Percentiles rank a stretch among this genome's conserved stretches.
Conservation (phyloP, 2,329 filamentous ascomycete species). For the Akanthomyces muscarius region DNA sequence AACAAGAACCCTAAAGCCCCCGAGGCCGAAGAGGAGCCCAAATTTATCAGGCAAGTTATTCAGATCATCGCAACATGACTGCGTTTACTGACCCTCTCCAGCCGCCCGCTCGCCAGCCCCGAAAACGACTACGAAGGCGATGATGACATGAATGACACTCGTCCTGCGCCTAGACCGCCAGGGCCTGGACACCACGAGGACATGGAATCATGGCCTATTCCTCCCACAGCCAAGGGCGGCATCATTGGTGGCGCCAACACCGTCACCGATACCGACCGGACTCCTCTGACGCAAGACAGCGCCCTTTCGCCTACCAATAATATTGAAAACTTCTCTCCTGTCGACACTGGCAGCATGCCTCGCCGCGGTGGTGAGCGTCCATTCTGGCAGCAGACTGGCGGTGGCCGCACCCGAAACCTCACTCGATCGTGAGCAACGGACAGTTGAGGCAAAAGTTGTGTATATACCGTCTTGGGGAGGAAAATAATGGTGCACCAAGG, state of each 20-base stretch:
- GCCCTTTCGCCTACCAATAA: background rate
- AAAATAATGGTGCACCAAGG: background rate
- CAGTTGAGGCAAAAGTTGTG: constrained; percentile 3
- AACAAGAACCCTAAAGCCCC: constrained; percentile 25
- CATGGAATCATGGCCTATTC: constrained; percentile 13
- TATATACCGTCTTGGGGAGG: background rate
- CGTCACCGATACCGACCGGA: constrained; percentile 1
- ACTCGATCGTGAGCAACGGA: constrained; percentile 14
- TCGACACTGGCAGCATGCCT: constrained; percentile 9
- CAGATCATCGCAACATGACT: background rate
- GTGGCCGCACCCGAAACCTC: constrained; percentile 16
- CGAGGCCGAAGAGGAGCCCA: constrained; percentile 5
- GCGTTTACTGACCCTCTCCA: background rate
- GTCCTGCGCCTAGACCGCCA: constrained; percentile 12
- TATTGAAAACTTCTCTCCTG: constrained; percentile 1
- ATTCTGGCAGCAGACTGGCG: constrained; percentile 17
- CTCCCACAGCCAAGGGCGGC: background rate
- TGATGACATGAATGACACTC: constrained; percentile 11
- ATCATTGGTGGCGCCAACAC: background rate
- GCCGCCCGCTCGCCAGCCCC: constrained; percentile 14
- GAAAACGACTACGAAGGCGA: constrained; percentile 7
- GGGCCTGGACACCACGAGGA: background rate
- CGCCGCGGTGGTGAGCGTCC: constrained; percentile 17
- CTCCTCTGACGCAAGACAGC: constrained; percentile 4
- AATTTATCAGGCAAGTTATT: constrained; percentile 7